Evolutionary conservation across 2,329 filamentous ascomycete species (phyloP).

Genomic region (Daldinia sp.): DNA sequence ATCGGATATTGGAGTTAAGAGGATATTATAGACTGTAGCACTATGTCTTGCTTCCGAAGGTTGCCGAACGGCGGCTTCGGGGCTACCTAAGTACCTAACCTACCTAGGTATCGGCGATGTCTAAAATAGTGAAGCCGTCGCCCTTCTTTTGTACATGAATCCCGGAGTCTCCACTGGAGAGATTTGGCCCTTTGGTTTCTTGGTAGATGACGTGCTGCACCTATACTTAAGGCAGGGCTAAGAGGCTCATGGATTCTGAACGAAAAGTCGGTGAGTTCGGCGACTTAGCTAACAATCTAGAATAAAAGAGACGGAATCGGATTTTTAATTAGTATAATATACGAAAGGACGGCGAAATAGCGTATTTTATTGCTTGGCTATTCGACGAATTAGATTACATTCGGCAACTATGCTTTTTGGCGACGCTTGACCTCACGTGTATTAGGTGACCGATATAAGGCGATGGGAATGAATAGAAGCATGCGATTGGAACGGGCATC

Average conservation of each 20-base stretch:
- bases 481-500: background rate
- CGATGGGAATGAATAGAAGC: background rate
- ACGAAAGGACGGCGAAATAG: background rate
- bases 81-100: too few species aligned
- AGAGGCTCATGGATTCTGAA: background rate
- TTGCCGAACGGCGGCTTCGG: too few species aligned
- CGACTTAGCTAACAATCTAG: background rate
- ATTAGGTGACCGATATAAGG: background rate
- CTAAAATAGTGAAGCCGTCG: background rate
- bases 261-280: conserved; percentile 21
- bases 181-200: background rate
- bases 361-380: background rate
- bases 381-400: background rate
- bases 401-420: too few species aligned
- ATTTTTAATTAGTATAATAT: background rate
- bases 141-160: background rate
- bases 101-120: conserved; percentile 16
- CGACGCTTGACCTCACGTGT: too few species aligned
- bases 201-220: background rate
- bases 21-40: too few species aligned
- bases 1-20: too few species aligned
- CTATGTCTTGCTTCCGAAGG: too few species aligned
- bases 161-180: background rate
- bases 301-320: background rate
- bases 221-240: conserved; percentile 8